These are phyloP conservation scores for Phytopythium helicoides DNA, from an alignment of 352 stramenopile species.

Conservation along the genomic window DNA sequence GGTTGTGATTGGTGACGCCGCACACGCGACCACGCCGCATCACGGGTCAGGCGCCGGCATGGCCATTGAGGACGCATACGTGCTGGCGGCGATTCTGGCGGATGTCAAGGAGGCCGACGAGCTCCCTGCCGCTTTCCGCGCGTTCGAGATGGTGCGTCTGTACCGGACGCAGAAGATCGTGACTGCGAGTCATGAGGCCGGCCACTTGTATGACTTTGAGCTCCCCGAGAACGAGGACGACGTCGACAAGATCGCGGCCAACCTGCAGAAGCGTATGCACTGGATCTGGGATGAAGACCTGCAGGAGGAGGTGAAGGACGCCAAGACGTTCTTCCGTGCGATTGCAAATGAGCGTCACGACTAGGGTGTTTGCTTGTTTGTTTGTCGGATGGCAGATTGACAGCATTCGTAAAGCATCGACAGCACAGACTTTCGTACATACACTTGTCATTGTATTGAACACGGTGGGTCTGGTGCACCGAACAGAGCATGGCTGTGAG, in stretches of 20 bases:
- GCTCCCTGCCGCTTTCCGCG: constrained; percentile 22
- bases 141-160: constrained; percentile 34
- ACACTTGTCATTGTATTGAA: too few species aligned
- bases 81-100: constrained; percentile 25
- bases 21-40: constrained; percentile 28
- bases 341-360: constrained; percentile 10
- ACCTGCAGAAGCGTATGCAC: constrained; percentile 27
- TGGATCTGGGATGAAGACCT: constrained; percentile 35
- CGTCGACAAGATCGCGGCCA: constrained; percentile 18
- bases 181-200: constrained; percentile 21
- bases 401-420: too few species aligned
- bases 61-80: constrained; percentile 32
- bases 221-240: constrained; percentile 22
- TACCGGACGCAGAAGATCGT: constrained; percentile 33
- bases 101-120: constrained; percentile 18
- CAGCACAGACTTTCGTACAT: too few species aligned
- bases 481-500: too few species aligned
- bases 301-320: constrained; percentile 25
- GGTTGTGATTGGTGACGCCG: constrained; percentile 28
- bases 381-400: too few species aligned
- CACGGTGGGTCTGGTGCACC: too few species aligned
- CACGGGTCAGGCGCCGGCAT: constrained; percentile 27
- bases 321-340: constrained; percentile 18
- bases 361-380: too few species aligned
- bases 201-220: constrained; percentile 29